Evolutionary conservation across 805 yeast species (phyloP).

Genomic region (Lachancea dasiensis): DNA sequence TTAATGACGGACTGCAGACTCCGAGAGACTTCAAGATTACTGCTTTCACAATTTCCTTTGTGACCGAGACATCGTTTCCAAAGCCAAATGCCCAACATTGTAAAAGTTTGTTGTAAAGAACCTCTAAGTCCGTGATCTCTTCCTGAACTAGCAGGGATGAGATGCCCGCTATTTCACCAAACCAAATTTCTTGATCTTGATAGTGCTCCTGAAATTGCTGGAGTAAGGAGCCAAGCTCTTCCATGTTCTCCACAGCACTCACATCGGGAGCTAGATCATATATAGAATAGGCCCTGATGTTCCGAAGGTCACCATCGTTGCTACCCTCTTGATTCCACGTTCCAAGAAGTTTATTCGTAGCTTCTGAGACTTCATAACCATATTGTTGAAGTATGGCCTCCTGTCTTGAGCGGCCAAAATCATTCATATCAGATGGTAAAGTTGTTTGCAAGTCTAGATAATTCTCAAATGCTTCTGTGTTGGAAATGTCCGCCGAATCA

Average conservation of each 20-base stretch:
- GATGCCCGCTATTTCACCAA: constrained; percentile 14
- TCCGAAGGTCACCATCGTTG: not conserved
- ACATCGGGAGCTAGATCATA: constrained; percentile 14
- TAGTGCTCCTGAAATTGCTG: constrained; percentile 26
- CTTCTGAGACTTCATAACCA: constrained; percentile 26
- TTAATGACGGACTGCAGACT: constrained; percentile 11
- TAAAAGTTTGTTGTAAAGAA: constrained; percentile 22
- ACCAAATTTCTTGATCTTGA: constrained; percentile 17
- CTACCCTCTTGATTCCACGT: constrained; percentile 10
- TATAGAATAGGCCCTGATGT: constrained; percentile 6
- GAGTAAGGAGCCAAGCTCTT: constrained; percentile 25
- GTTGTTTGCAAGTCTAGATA: not conserved
- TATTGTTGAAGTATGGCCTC: constrained; percentile 38
- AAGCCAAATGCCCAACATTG: constrained; percentile 28
- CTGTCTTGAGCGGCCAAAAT: constrained; percentile 37
- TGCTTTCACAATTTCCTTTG: constrained; percentile 18
- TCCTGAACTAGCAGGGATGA: constrained; percentile 19
- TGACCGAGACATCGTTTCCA: constrained; percentile 14
- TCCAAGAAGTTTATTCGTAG: constrained; percentile 16
- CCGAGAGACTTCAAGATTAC: constrained; percentile 16
- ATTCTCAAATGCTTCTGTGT: not conserved
- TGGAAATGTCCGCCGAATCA: not conserved
- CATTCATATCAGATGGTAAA: not conserved
- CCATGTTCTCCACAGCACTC: constrained; percentile 14
- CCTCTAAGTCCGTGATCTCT: constrained; percentile 15